A percentile compares a stretch with the other conserved stretches of the same genome.
These are phyloP conservation scores for Cinnamomum chago DNA, from an alignment of 164 flowering plant species.

Conservation along the genomic window DNA sequence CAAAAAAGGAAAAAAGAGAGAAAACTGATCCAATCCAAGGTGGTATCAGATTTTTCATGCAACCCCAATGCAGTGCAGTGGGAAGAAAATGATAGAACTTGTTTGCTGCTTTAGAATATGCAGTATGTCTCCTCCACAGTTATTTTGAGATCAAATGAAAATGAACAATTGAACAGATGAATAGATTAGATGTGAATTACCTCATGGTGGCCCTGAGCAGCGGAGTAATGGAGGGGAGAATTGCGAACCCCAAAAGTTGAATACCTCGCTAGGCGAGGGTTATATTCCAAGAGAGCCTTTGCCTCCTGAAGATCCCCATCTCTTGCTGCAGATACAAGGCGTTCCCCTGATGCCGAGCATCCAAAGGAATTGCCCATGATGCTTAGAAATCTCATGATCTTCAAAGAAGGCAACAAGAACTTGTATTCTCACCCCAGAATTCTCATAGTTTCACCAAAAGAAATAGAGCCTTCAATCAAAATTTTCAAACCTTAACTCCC, in stretches of 20 bases:
- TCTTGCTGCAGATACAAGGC: constrained; percentile 94
- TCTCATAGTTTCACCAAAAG: background rate
- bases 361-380: constrained; percentile 89
- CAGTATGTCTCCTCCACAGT: background rate
- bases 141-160: background rate
- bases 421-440: background rate
- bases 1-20: background rate
- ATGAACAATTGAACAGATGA: background rate
- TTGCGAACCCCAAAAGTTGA: constrained; percentile 93
- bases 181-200: constrained; percentile 26
- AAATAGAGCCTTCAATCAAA: background rate
- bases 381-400: constrained; percentile 52
- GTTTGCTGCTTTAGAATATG: background rate
- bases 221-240: constrained; percentile 94
- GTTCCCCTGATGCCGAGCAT: constrained; percentile 96
- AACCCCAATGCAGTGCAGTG: background rate
- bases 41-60: background rate
- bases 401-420: background rate
- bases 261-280: constrained; percentile 85
- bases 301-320: constrained; percentile 98
- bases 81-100: background rate
- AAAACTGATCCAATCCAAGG: background rate
- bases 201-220: constrained; percentile 97
- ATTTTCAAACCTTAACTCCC: background rate
- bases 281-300: constrained; percentile 78